A percentile compares a stretch with the other conserved stretches of the same genome.
Conservation (phyloP, 73 alveolate species). For the Paramecium tetraurelia region DNA sequence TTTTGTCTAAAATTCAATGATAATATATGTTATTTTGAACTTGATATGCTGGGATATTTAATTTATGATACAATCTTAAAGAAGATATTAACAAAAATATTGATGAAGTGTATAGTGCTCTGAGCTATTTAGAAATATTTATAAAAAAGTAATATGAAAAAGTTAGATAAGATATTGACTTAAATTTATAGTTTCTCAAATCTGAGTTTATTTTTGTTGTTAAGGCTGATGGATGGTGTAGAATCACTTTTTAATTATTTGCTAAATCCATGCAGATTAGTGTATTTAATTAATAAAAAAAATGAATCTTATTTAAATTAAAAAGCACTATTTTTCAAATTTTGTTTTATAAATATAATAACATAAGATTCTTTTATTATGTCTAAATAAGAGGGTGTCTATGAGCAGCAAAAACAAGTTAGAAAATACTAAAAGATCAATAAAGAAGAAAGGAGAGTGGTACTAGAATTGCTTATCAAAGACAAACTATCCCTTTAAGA, state of each 20-base stretch:
- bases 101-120: background rate
- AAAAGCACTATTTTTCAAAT: background rate
- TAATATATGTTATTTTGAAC: background rate
- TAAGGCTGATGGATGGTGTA: background rate
- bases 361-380: background rate
- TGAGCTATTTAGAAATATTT: background rate
- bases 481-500: conserved; percentile 31
- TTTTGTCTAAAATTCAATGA: background rate
- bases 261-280: background rate
- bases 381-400: background rate
- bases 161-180: background rate
- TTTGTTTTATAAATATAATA: background rate
- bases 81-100: background rate
- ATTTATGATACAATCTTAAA: background rate
- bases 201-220: background rate
- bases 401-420: background rate
- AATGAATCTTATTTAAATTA: background rate
- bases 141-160: background rate
- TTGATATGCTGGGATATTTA: background rate
- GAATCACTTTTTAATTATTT: background rate
- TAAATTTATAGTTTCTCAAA: background rate
- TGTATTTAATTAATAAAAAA: background rate
- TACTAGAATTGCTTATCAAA: background rate
- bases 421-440: conserved; percentile 26
- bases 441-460: conserved; percentile 15